phyloP scores from a whole-genome alignment of 106 monocot species.

The Dioscorea zingiberensis region DNA sequence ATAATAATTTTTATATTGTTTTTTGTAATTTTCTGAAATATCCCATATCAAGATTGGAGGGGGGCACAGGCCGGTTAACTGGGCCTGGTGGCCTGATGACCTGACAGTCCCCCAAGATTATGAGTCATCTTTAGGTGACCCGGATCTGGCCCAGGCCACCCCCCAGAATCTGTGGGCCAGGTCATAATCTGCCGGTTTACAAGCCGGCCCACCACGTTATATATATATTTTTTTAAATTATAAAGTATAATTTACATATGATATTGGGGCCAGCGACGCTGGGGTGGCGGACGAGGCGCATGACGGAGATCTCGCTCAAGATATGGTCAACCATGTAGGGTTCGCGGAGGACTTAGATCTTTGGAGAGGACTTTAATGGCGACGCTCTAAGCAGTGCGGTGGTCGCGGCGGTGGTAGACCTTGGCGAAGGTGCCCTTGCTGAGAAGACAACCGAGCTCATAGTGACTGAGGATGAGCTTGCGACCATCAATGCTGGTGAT shows the following conservation, averaged over 20 bases:
- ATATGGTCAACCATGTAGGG: constrained; percentile 11
- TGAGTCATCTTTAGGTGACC: no score
- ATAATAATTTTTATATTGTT: no score
- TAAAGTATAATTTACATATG: no score
- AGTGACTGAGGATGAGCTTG: constrained; percentile 15
- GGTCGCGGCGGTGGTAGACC: constrained; percentile 29
- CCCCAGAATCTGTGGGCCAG: no score
- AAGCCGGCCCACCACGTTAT: no score
- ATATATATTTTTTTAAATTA: no score
- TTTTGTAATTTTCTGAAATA: no score
- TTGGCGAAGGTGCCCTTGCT: constrained; percentile 42
- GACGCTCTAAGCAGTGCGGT: constrained; percentile 16
- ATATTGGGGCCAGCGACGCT: constrained; percentile 14
- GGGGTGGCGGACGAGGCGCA: constrained; percentile 23
- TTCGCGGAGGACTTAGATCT: constrained; percentile 11
- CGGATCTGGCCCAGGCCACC: no score
- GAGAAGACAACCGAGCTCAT: constrained; percentile 35
- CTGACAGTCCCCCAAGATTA: no score
- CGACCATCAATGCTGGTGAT: neutral
- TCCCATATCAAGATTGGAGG: neutral
- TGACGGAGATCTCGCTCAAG: constrained; percentile 18
- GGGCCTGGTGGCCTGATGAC: no score
- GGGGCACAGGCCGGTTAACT: no score
- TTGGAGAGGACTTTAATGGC: constrained; percentile 26
- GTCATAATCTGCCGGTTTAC: no score